phyloP scores from a whole-genome alignment of 1,284 basidiomycete species.

The Papiliotrema nemorosa region DNA sequence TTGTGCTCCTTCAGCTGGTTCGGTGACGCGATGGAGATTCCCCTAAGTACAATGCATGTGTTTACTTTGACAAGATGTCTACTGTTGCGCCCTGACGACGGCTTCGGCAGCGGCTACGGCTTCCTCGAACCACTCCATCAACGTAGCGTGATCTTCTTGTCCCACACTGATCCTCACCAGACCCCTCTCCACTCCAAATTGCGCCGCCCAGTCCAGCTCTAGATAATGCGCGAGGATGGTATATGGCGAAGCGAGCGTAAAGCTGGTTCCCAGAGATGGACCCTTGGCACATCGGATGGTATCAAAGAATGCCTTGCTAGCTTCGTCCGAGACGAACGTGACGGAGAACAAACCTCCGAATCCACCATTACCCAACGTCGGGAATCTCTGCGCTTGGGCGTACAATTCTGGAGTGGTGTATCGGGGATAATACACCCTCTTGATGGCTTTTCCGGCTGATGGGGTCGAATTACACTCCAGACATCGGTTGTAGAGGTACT shows the following conservation, averaged over 20 bases:
- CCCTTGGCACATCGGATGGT: constrained; percentile 80
- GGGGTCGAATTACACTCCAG: constrained; percentile 25
- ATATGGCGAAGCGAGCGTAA: constrained; percentile 90
- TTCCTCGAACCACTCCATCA: constrained; percentile 62
- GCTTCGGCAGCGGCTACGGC: constrained; percentile 60
- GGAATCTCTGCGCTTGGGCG: constrained; percentile 53
- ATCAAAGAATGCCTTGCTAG: constrained; percentile 84
- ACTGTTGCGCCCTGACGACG: constrained; percentile 11
- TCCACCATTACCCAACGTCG: constrained; percentile 57
- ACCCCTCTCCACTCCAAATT: constrained; percentile 77
- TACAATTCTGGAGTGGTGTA: constrained; percentile 74
- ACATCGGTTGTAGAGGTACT: constrained; percentile 66
- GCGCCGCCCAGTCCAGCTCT: constrained; percentile 88
- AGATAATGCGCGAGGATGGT: constrained; percentile 87
- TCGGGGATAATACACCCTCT: constrained; percentile 86
- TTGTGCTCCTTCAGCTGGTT: too few relatives aligned
- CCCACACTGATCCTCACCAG: constrained; percentile 89
- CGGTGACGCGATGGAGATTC: too few relatives aligned
- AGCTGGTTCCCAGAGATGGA: constrained; percentile 91
- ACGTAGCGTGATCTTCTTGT: constrained; percentile 67
- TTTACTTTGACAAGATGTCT: too few relatives aligned
- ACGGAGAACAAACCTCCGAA: constrained; percentile 91
- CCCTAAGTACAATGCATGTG: too few relatives aligned
- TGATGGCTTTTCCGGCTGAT: constrained; percentile 57
- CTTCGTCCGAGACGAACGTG: constrained; percentile 68